Base-by-base conservation (phyloP, 352 stramenopile species). In the Pythium periplocum region DNA sequence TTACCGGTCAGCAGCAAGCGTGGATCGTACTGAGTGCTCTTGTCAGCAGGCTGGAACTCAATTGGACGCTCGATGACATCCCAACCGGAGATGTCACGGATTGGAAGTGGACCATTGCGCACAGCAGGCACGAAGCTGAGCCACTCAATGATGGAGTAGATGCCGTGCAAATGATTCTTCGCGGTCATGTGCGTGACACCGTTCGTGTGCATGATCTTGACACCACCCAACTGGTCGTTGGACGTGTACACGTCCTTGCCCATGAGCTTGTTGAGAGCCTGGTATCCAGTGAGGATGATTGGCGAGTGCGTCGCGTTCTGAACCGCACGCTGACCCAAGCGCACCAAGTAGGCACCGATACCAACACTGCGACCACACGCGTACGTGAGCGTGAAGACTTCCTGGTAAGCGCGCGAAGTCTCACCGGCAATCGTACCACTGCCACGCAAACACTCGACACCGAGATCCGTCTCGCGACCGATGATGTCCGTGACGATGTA, bases 261-360 rank as follows among this genome's bases (percentile, higher is more conserved):
- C 97, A 99, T 99, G 45, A 99, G 83, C 78, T 99, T 99, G 81
- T 99, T 99, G 43, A 99, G 81, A n/a, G 98, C 98, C 80, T 99
- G 96, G 79, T 98, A 99, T 35, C 98, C 98, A 46, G 98, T 99
- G 32, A 99, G 78, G 71, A 99, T 98, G 62, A 99, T 99, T 12
- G 98, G 98, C 55, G 96, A 97, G 60, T 93, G 86, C 36, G 86
- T 95, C 42, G 74, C 83, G 69, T 99, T 99, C 78, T 99, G 98
- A 59, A 99, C 98, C 30, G 96, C 99, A 57, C 98, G 90, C 64
- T 99, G 98, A 46, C 97, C 97, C 45, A 99, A 75, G 53, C 98
- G 96, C 11, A 99, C 97, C 36, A 99, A 77, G 80, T 99, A 99
- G 31, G 98, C 98, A 36, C 98, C 98, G 63, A 99, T 99, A 42